Evolutionary conservation across 192 early-diverging fungal species (phyloP), one percentile per base, ranked within the genome.

Genomic region (Spinellus fusiger): DNA sequence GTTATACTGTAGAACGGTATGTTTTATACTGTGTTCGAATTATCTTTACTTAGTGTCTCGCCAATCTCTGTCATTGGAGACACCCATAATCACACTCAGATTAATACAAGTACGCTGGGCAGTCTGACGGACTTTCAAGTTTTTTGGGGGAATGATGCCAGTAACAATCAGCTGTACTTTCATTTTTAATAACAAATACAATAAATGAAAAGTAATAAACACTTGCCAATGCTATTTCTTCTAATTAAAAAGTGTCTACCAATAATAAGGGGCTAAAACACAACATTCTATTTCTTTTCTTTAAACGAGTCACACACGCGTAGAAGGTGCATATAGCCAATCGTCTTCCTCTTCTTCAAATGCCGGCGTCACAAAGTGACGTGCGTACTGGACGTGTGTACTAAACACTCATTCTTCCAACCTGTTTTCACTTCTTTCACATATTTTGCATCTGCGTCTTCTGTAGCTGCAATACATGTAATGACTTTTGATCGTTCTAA

Each of bases 11-110:
- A 13, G 25, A 35, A 20, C 27, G 10, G 25, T 59, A 59, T 59
- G 57, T 59, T 59, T 59, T 59, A 59, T 48, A 25, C 57, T 46
- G 57, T 59, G 57, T 48, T 33, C 46, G 44, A 59, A 38, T 59
- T 54, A 33, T 33, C 28, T 48, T 46, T 46, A 16, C 46, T 33
- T 46, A 25, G 44, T 32, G 44, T 49, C 29, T 22, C 47, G 31
- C 18, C 28, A 27, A 55, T 48, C 48, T 31, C 12, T 25, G 27
- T 27, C 32, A 44, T 59, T 48, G 57, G 6, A 40, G 46, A 46
- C 31, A 40, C 47, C 18, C 40, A 59, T 56, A 48, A 12, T 2
- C 20, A 55, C 62, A 64, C 54, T 56, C 62, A 64, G 62, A 55
- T 32, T n/a, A 16, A 56, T 55, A 64, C 18, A 44, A 44, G 31